These are phyloP conservation scores for Fusarium sp. DNA, from an alignment of 2,329 filamentous ascomycete genomes.

Conservation along the genomic window DNA sequence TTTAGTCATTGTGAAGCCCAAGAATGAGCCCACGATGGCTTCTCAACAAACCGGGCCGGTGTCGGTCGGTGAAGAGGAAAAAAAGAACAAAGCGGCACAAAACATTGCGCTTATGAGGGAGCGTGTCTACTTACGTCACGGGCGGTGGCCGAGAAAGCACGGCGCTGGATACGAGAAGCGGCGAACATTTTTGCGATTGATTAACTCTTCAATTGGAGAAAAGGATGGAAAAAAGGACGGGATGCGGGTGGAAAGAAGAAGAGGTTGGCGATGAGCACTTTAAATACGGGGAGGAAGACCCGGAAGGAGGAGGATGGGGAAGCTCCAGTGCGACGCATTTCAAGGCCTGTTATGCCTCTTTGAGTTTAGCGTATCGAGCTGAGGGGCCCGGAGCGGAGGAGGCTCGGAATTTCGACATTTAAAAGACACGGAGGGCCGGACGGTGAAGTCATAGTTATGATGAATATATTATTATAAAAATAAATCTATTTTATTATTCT, in stretches of 20 bases:
- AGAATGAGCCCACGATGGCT: background rate
- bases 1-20: background rate
- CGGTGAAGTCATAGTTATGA: background rate
- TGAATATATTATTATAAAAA: background rate
- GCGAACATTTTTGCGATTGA: slow-evolving; percentile 74
- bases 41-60: slow-evolving; percentile 25
- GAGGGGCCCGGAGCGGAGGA: slow-evolving; percentile 36
- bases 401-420: slow-evolving; percentile 38
- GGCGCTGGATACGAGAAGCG: slow-evolving; percentile 75
- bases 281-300: slow-evolving; percentile 40
- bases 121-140: slow-evolving; percentile 70
- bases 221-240: slow-evolving; percentile 37
- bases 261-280: slow-evolving; percentile 40
- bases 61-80: slow-evolving; percentile 34
- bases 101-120: slow-evolving; percentile 14
- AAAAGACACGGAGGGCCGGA: slow-evolving; percentile 35
- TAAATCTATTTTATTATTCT: background rate
- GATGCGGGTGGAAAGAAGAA: slow-evolving; percentile 36
- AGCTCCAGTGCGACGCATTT: slow-evolving; percentile 30
- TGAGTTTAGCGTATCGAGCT: slow-evolving; percentile 24
- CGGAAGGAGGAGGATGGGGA: slow-evolving; percentile 32
- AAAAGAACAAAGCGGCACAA: slow-evolving; percentile 14
- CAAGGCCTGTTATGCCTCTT: slow-evolving; percentile 9
- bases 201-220: slow-evolving; percentile 38
- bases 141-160: slow-evolving; percentile 84